Evolutionary conservation across 768 basidiomycete genomes (phyloP), one percentile per base, ranked within the genome.

Genomic region (Lactifluus piperatus): DNA sequence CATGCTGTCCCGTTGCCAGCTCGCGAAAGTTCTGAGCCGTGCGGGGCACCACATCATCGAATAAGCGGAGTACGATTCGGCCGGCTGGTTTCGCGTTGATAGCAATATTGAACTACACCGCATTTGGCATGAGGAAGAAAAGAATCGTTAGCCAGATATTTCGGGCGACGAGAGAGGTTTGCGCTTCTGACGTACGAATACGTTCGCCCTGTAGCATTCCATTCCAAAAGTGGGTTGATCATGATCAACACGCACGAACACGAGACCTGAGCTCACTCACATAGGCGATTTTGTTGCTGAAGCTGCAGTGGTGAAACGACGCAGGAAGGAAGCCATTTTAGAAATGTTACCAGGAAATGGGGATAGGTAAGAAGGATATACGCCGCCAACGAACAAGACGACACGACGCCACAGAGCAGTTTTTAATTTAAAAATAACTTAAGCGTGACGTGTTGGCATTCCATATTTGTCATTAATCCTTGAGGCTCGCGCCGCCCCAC

Each of bases 1-100:
- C 81, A 60, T 81, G 77, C 65, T 81, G 75, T 7, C 82, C 82
- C 6, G 83, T 82, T 8, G 85, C 82, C 47, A 94, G 78, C 68
- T 87, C 84, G 54, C 91, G 84, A 76, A 93, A 94, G 76, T 93
- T 92, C 51, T 72, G 73, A 3, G 87, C 71, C 11, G 92, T 94
- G 71, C 79, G 81, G 54, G 93, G 93, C n/a, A 91, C 89, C 18
- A 80, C 76, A 56, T 85, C 81, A 71, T 93, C 89, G 72, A 80
- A 91, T 44, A 94, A 80, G 71, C 87, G 83, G 81, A 94, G 91
- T 27, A 85, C 78, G 64, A 94, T 81, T 46, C 86, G 83, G 24
- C 88, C 89, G 0, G 80, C 74, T 4, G 83, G 80, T 48, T 77
- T 68, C 16, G 72, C 71, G 70, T 81, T 77, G 69, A 93, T 85